phyloP scores from a whole-genome alignment of 2,329 filamentous ascomycete genomes.

The Alternaria panax region DNA sequence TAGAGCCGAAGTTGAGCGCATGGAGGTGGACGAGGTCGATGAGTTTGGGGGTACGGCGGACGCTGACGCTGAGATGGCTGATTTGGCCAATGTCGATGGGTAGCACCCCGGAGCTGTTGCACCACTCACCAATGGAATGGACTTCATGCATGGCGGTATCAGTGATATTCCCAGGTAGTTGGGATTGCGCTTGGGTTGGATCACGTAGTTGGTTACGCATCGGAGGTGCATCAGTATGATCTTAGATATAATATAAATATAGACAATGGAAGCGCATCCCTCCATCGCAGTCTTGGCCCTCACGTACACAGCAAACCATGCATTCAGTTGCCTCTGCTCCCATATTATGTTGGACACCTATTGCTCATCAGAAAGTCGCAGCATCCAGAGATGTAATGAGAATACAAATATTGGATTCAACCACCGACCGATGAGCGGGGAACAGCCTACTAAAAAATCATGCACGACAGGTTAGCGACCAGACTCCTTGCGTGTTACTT shows the following conservation, averaged over 20 bases:
- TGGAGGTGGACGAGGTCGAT: constrained; percentile 33
- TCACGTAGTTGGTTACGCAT: neutral
- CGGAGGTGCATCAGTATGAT: neutral
- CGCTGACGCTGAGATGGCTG: constrained; percentile 49
- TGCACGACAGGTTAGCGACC: constrained; percentile 5
- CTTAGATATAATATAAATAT: neutral
- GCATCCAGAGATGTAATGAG: neutral
- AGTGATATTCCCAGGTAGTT: neutral
- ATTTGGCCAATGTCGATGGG: constrained; percentile 26
- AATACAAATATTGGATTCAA: constrained; percentile 3
- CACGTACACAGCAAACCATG: neutral
- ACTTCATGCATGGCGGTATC: neutral
- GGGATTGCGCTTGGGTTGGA: neutral
- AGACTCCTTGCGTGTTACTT: constrained; percentile 7
- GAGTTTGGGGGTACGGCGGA: constrained; percentile 45
- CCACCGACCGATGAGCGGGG: neutral
- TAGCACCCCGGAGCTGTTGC: neutral
- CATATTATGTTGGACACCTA: neutral
- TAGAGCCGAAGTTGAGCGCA: constrained; percentile 32
- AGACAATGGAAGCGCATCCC: neutral
- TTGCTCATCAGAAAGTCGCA: neutral
- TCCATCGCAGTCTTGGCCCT: neutral
- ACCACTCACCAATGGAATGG: neutral
- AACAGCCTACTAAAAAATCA: constrained; percentile 8
- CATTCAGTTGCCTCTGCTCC: neutral